phyloP scores from a whole-genome alignment of 2,329 filamentous ascomycete species.

The Fusarium foetens region DNA sequence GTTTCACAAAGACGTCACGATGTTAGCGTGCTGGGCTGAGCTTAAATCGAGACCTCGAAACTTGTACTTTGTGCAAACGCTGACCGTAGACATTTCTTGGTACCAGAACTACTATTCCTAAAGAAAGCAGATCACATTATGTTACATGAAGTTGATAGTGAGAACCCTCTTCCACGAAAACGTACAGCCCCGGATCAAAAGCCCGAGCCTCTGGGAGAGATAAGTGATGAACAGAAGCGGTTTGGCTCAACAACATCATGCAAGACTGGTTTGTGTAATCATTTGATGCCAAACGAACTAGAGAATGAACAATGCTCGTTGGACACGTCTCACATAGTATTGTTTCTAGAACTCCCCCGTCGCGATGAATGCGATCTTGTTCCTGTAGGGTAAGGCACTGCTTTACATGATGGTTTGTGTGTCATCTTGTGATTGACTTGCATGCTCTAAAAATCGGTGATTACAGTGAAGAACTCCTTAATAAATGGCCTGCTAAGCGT shows the following conservation, averaged over 20 bases:
- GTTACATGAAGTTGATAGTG: accelerated
- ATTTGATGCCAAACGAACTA: background rate
- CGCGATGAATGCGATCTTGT: background rate
- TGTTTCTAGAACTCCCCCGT: background rate
- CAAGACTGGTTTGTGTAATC: background rate
- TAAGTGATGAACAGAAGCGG: background rate
- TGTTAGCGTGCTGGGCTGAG: background rate
- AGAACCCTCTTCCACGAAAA: accelerated
- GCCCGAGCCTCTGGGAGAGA: background rate
- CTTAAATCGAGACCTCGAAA: background rate
- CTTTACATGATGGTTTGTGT: background rate
- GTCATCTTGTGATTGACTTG: accelerated
- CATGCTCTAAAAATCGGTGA: background rate
- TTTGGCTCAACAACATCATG: background rate
- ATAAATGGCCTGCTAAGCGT: accelerated
- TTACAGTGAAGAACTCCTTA: background rate
- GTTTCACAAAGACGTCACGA: background rate
- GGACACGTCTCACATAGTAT: background rate
- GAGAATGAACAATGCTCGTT: background rate
- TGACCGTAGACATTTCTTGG: accelerated
- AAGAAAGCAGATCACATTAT: background rate
- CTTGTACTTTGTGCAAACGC: accelerated
- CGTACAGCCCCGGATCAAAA: accelerated
- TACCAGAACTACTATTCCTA: accelerated
- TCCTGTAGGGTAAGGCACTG: background rate